Conservation (phyloP, 331 rosid species). For the Dryas integrifolia region DNA sequence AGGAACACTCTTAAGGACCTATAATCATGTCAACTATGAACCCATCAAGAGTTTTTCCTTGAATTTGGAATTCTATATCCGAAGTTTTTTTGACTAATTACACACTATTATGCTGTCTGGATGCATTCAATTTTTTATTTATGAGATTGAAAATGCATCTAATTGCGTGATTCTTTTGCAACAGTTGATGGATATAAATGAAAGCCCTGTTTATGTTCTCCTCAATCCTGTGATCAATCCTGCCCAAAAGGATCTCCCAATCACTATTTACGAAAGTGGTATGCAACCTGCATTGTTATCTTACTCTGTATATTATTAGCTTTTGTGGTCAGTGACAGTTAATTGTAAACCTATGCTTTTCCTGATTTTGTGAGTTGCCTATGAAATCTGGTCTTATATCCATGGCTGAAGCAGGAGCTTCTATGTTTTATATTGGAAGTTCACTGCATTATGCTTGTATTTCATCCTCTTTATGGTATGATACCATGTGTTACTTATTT, state of each 20-base stretch:
- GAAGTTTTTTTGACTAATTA: background rate
- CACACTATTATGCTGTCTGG: background rate
- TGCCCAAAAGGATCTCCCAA: slow-evolving; percentile 95
- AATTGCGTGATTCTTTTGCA: background rate
- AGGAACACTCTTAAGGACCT: background rate
- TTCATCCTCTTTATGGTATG: background rate
- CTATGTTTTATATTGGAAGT: background rate
- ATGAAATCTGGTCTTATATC: background rate
- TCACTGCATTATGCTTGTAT: background rate
- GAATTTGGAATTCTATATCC: background rate
- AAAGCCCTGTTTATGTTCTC: slow-evolving; percentile 92
- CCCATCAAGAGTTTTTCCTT: background rate
- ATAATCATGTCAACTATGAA: background rate
- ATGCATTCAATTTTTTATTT: background rate
- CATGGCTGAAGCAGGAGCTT: background rate
- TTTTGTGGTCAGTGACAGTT: background rate
- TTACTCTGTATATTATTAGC: slow-evolving; percentile 17
- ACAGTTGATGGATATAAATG: slow-evolving; percentile 97
- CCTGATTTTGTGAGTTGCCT: background rate
- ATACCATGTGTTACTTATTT: background rate
- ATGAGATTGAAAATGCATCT: background rate
- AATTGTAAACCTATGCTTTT: background rate
- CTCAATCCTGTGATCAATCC: slow-evolving; percentile 85
- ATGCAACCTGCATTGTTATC: slow-evolving; percentile 24
- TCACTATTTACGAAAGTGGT: slow-evolving; percentile 90